These are phyloP conservation scores for Clavariopsis aquatica DNA, from an alignment of 495 filamentous ascomycete genomes.

Conservation along the genomic window DNA sequence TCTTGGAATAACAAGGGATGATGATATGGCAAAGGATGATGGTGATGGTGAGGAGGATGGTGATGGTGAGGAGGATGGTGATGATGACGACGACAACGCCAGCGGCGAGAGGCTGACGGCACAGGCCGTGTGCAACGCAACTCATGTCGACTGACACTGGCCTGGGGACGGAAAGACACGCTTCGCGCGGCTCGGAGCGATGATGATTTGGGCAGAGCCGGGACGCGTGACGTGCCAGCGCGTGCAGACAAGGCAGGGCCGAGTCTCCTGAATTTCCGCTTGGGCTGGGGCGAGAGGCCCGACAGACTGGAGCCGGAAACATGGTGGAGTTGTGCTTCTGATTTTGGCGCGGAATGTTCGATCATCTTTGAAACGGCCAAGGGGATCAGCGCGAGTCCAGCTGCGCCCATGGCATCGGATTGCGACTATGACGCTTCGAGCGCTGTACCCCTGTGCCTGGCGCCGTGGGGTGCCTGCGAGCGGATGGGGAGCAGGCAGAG, in stretches of 20 bases:
- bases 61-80: no score
- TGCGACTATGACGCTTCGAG: constrained; percentile 18
- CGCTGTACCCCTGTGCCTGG: background rate
- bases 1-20: no score
- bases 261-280: constrained; percentile 10
- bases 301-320: constrained; percentile 29
- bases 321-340: constrained; percentile 10
- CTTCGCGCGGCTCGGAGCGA: constrained; percentile 8
- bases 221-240: background rate
- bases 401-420: constrained; percentile 27
- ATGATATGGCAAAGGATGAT: no score
- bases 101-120: no score
- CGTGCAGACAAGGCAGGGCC: constrained; percentile 1
- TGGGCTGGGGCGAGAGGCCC: constrained; percentile 1
- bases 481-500: background rate
- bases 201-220: background rate
- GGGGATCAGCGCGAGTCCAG: constrained; percentile 22
- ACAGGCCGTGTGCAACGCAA: constrained; percentile 8
- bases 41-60: no score
- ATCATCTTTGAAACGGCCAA: constrained; percentile 33
- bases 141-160: constrained; percentile 15
- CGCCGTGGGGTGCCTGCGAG: background rate
- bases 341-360: constrained; percentile 25
- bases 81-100: background rate
- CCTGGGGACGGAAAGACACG: background rate